phyloP scores from a whole-genome alignment of 2,329 filamentous ascomycete genomes.

The Alternaria brassicicola region DNA sequence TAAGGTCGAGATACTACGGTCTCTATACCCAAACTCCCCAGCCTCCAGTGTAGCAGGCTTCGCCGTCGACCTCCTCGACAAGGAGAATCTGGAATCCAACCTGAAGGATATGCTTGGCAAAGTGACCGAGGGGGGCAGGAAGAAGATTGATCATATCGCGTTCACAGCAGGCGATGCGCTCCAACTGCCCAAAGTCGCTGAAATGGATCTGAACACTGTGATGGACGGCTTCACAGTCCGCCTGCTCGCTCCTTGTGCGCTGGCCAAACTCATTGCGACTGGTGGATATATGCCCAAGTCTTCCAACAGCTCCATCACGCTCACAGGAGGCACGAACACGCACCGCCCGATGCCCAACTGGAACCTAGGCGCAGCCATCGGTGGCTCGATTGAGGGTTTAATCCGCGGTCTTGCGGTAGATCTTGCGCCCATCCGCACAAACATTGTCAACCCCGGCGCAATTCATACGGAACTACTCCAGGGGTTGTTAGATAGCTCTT shows the following conservation, averaged over 20 bases:
- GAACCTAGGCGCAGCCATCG: conserved; percentile 35
- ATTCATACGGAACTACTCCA: conserved; percentile 52
- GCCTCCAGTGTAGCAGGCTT: conserved; percentile 29
- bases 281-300: conserved; percentile 43
- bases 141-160: conserved; percentile 44
- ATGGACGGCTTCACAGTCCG: conserved; percentile 40
- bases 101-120: conserved; percentile 37
- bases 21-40: conserved; percentile 45
- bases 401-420: conserved; percentile 50
- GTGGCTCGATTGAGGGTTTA: conserved; percentile 41
- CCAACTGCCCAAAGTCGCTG: conserved; percentile 26
- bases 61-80: conserved; percentile 37
- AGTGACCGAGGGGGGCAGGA: conserved; percentile 29
- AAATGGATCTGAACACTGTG: conserved; percentile 33
- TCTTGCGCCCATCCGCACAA: conserved; percentile 52
- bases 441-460: conserved; percentile 51
- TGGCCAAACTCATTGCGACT: conserved; percentile 50
- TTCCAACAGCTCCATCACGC: conserved; percentile 45
- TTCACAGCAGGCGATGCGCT: conserved; percentile 39
- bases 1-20: conserved; percentile 56
- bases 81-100: conserved; percentile 35
- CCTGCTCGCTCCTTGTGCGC: conserved; percentile 41
- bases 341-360: conserved; percentile 46
- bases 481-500: conserved; percentile 19
- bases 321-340: conserved; percentile 50